Percentiles rank a stretch among this genome's conserved stretches.
These are phyloP conservation scores for Tolypocladium nubicola DNA, from an alignment of 2,329 filamentous ascomycete genomes.

Conservation along the genomic window DNA sequence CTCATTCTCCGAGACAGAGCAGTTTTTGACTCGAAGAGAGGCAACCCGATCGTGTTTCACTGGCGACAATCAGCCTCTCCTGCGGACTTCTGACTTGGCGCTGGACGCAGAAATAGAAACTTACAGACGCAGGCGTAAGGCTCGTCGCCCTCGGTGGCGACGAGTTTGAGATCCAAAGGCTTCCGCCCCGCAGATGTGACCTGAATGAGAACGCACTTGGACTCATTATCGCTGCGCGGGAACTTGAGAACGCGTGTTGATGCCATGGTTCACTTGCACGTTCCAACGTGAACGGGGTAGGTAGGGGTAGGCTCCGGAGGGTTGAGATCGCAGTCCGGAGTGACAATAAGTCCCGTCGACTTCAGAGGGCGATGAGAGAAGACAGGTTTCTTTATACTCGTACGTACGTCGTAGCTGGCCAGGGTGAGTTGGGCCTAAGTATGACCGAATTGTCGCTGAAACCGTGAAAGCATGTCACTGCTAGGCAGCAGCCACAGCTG, in stretches of 20 bases:
- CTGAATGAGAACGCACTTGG: constrained; percentile 50
- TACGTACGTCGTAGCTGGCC: neutral
- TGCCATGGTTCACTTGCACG: constrained; percentile 10
- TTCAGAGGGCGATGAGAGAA: too few species aligned
- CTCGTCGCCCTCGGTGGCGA: constrained; percentile 56
- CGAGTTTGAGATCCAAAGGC: constrained; percentile 53
- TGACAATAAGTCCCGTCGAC: neutral
- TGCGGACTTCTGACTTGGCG: too few species aligned
- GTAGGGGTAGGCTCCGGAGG: neutral
- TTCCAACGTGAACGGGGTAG: neutral
- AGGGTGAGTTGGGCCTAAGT: neutral
- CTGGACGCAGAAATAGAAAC: constrained; percentile 9
- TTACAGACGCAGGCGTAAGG: constrained; percentile 49
- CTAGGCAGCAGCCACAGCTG: too few species aligned
- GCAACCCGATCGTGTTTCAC: constrained; percentile 47
- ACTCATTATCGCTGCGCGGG: constrained; percentile 40
- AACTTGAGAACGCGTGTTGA: constrained; percentile 41
- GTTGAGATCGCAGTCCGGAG: neutral
- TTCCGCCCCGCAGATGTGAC: constrained; percentile 38
- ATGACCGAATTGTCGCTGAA: neutral
- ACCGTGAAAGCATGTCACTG: too few species aligned
- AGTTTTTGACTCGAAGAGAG: constrained; percentile 41
- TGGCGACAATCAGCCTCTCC: constrained; percentile 11
- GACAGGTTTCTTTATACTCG: neutral
- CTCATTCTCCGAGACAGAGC: constrained; percentile 47